Base-by-base conservation (phyloP, 2,329 filamentous ascomycete genomes). In the Calonectria fujianensis region DNA sequence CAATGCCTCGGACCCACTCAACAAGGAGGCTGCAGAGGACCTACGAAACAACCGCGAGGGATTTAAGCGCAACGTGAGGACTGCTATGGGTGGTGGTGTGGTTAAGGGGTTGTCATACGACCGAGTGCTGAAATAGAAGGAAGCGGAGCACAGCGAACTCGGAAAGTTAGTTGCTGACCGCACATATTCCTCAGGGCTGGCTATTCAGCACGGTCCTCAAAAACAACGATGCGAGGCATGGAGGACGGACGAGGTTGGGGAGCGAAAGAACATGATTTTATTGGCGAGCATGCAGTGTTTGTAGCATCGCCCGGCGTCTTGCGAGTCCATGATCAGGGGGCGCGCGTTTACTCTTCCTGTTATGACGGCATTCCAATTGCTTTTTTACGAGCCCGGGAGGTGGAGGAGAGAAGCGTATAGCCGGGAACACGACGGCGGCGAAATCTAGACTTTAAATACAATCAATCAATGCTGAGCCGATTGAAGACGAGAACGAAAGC, bases 21-120 rank as follows among this genome's bases (percentile, higher is more conserved):
- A 99, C 87, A 98, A 99, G 89, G 96, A 98, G 82, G 97, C 97
- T 0, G 97, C 97, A 5, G 96, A 98, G 75, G 97, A 98, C 83
- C 88, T 99, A 80, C 93, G 96, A 81, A 89, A 90, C 63, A 98
- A 97, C 85, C 89, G 96, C 48, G 97, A 98, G 69, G 91, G 90
- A 37, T 99, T 99, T 87, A 97, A 96, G 89, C 90, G 95, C 75
- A 98, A 98, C 82, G 97, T 98, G 50, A 91, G 94, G 81, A 90
- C 90, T 29, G 91, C 95, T 9, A 98, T 99, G 95, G 89, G 88
- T 4, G 97, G 97, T 68, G 95, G 96, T 9, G 87, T 87, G 0
- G 93, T 98, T 51, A 93, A 92, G 85, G 93, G 93, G 3, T 89
- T 93, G 79, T 85, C 86, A 9, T 99, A 96, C 82, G 96, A 98